Conservation (phyloP, 2,329 filamentous ascomycete species). For the Microdochium paspali region DNA sequence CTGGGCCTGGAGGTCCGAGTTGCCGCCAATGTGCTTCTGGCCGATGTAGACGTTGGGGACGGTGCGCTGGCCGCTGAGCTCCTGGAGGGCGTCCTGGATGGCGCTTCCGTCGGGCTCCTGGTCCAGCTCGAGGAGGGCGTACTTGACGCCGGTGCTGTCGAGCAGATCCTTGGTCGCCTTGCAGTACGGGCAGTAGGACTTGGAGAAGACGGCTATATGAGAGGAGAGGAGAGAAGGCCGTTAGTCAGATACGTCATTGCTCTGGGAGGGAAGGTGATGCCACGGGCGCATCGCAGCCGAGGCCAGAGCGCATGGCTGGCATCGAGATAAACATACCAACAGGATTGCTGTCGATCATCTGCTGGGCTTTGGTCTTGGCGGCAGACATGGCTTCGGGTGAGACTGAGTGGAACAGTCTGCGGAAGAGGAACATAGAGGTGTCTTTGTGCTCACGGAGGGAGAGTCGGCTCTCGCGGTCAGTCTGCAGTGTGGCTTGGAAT, state of each 20-base stretch:
- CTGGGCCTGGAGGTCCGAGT: constrained; percentile 70
- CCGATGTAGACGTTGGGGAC: constrained; percentile 95
- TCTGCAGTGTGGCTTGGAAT: too few relatives aligned
- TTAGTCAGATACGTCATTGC: constrained; percentile 5
- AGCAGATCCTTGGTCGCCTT: constrained; percentile 67
- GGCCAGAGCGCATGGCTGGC: neutral
- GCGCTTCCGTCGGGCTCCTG: constrained; percentile 69
- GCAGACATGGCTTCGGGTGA: constrained; percentile 63
- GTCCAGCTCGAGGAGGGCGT: constrained; percentile 73
- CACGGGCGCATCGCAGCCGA: neutral
- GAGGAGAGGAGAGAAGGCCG: neutral
- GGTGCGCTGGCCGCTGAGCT: constrained; percentile 75
- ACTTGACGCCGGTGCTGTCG: constrained; percentile 60
- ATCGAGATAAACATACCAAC: constrained; percentile 51
- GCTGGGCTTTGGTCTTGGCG: constrained; percentile 73
- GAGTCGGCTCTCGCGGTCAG: neutral
- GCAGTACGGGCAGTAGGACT: constrained; percentile 96
- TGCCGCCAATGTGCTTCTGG: constrained; percentile 89
- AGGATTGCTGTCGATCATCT: constrained; percentile 80
- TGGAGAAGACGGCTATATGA: constrained; percentile 77
- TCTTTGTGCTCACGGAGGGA: neutral
- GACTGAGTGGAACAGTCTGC: constrained; percentile 54
- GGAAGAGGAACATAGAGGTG: constrained; percentile 52
- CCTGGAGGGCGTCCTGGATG: constrained; percentile 73
- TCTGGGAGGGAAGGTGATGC: neutral